Conservation (phyloP, 1,284 basidiomycete genomes). For the Cystobasidium pallidum region DNA sequence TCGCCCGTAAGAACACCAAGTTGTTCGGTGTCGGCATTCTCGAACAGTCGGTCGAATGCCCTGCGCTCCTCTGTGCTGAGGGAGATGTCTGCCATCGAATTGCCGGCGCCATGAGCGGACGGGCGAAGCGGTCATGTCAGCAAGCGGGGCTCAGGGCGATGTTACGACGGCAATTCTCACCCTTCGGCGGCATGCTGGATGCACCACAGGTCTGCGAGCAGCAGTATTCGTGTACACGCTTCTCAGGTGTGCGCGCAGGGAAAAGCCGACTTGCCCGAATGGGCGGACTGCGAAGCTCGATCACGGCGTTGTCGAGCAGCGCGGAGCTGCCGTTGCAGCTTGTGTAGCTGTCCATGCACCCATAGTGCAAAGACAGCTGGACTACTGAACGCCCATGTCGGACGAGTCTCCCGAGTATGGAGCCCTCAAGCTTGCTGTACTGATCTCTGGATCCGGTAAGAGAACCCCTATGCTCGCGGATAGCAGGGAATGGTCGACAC, state of each 20-base stretch:
- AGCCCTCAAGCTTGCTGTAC: constrained; percentile 63
- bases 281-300: background rate
- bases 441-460: constrained; percentile 82
- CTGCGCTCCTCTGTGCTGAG: constrained; percentile 36
- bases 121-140: constrained; percentile 6
- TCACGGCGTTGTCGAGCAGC: too few species aligned
- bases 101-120: background rate
- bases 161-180: background rate
- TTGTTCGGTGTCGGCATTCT: constrained; percentile 51
- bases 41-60: constrained; percentile 36
- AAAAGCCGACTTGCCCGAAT: constrained; percentile 12
- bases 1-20: constrained; percentile 54
- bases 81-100: constrained; percentile 16
- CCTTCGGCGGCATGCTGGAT: constrained; percentile 7
- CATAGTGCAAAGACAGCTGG: background rate
- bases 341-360: constrained; percentile 2
- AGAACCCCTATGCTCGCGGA: background rate
- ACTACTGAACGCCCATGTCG: background rate
- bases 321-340: too few species aligned
- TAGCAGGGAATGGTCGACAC: background rate
- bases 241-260: background rate
- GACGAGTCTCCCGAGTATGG: constrained; percentile 5
- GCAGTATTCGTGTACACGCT: background rate
- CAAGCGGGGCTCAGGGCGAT: too few species aligned
- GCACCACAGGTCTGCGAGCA: background rate